phyloP scores from a whole-genome alignment of 129 eudicot species.

The Artemisia argyi region DNA sequence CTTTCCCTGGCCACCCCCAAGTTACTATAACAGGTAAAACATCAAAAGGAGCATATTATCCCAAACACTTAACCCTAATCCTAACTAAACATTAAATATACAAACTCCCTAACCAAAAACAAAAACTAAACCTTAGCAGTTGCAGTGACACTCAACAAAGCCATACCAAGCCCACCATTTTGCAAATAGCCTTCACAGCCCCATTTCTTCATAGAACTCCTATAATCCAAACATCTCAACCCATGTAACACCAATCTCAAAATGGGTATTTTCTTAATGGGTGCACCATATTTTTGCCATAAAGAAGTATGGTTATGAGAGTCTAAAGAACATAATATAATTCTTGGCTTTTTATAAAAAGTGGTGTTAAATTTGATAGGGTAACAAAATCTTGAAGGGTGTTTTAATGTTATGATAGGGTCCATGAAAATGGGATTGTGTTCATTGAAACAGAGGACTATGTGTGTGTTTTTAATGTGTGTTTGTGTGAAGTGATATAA shows the following conservation, averaged over 20 bases:
- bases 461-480: not conserved
- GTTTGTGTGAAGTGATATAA: not conserved
- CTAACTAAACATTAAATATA: not conserved
- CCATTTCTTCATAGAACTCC: conserved; percentile 39
- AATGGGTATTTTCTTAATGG: conserved; percentile 36
- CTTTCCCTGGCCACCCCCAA: too few relatives aligned
- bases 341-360: too few relatives aligned
- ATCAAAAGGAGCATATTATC: too few relatives aligned
- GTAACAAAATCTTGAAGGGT: conserved; percentile 19
- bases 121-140: conserved; percentile 60
- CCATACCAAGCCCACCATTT: conserved; percentile 73
- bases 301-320: conserved; percentile 39
- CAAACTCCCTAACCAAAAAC: not conserved
- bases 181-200: conserved; percentile 30
- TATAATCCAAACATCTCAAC: conserved; percentile 33
- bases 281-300: conserved; percentile 38
- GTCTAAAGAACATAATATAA: too few relatives aligned
- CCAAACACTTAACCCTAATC: not conserved
- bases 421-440: conserved; percentile 44
- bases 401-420: conserved; percentile 26
- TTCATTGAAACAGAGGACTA: conserved; percentile 34
- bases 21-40: too few relatives aligned
- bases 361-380: not conserved
- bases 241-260: conserved; percentile 40
- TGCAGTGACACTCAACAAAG: conserved; percentile 64